Base-by-base conservation (phyloP, 2,329 filamentous ascomycete species). In the Ascochyta lentis region DNA sequence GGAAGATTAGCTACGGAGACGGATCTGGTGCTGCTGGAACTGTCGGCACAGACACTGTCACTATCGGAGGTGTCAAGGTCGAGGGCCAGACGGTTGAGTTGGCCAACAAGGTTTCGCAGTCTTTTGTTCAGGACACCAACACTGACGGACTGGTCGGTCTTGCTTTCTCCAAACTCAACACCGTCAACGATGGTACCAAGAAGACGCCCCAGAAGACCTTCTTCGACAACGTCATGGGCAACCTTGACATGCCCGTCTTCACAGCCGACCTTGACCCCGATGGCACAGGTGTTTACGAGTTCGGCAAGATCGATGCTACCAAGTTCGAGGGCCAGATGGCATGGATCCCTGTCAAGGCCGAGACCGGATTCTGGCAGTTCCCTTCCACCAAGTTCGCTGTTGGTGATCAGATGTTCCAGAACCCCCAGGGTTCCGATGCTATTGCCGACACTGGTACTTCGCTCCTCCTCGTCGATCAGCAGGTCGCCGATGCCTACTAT, bases 131-230 rank as follows among this genome's bases (percentile, higher is more conserved):
- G 31, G 86, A 89, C 67, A 80, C 79, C n/a, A 76, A 80, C 59
- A 87, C 82, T 61, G 86, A 89, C 70, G 89, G 89, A n/a, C 82
- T 91, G 5, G 78, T 91, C 24, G 89, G 89, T 10, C 82, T 91
- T 24, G 88, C 83, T 8, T 91, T 89, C 69, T 84, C 82, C 53
- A 80, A 75, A 35, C 80, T 89, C 71, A 91, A 90, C 74, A 87
- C 84, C 1, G 68, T 74, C 50, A 72, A 73, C 53, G 67, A 73
- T 24, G 72, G 71, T 23, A 83, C 90, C 56, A 69, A 81, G 68
- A 88, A 88, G 0, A 76, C 80, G 15, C 77, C 80, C 59, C 86
- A 89, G 63, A 87, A 86, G 75, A 91, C 89, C 10, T 92, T 91
- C 74, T 90, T 91, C 70, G 87, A 90, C 67, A 91, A 89, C 70